Evolutionary conservation across 2,329 filamentous ascomycete genomes (phyloP), one percentile per base, ranked within the genome.

Genomic region (Colletotrichum limetticola): DNA sequence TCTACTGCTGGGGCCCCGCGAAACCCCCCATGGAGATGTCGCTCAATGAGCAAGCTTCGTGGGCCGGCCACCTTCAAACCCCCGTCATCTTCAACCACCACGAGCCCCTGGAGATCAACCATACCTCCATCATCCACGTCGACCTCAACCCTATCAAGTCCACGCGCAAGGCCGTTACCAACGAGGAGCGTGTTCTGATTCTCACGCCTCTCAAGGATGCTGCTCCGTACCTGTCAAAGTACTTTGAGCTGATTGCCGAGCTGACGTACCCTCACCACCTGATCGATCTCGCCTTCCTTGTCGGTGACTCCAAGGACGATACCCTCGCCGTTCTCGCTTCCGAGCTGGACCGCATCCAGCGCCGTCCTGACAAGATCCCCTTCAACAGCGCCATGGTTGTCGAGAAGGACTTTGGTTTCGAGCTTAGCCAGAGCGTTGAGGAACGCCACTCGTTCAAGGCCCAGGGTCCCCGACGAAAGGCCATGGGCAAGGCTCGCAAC

Each of bases 11-110:
- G 90, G 97, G 97, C 14, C 96, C 97, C 16, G 91, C 93, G 28
- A 98, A 97, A 86, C 91, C 97, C n/a, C 97, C 97, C 66, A 97
- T 97, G 91, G 91, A 97, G 76, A 98, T 99, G 95, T 91, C 93
- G 55, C 86, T 93, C 68, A 98, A 98, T 81, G 97, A 99, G 81
- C 93, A 96, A 82, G 92, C 92, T 74, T 90, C 94, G 76, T 99
- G 97, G 97, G 93, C 94, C 77, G 91, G 91, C 71, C 95, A 98
- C 80, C 87, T 97, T 75, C 92, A 95, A 78, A 98, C 97, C 4
- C 97, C 97, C 62, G 95, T 99, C 77, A 90, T 98, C 76, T 98
- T 97, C 88, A 99, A 99, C 86, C 94, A 96, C 83, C 97, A 98
- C 83, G 92, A 93, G 75, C 93, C 97, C 46, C 88, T 98, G 79